A percentile compares a stretch with the other conserved stretches of the same genome.
Conservation (phyloP, 106 monocot genomes). For the Dendrobium catenatum region DNA sequence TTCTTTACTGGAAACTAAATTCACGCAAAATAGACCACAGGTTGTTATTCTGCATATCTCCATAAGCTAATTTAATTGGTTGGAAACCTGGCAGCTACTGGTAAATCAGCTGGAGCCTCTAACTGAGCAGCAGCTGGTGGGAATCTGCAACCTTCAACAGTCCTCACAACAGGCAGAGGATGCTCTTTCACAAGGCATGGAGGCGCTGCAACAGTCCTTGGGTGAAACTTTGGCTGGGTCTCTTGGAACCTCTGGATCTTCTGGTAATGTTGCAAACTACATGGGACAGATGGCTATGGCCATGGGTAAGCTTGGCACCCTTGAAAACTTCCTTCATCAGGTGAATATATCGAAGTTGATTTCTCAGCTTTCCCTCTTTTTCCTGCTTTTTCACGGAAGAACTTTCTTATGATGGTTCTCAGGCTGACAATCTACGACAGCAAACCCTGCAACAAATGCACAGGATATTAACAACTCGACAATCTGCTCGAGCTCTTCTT, state of each 20-base stretch:
- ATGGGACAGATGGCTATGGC: constrained; percentile 99
- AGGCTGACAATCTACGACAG: constrained; percentile 58
- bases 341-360: constrained; percentile 16
- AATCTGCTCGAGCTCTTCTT: constrained; percentile 41
- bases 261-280: constrained; percentile 90
- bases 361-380: not conserved
- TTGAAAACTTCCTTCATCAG: constrained; percentile 88
- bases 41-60: too few species aligned
- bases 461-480: constrained; percentile 51
- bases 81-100: constrained; percentile 39
- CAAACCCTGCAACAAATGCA: constrained; percentile 72
- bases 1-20: too few species aligned
- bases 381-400: not conserved
- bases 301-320: constrained; percentile 92
- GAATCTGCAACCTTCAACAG: constrained; percentile 78
- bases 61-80: too few species aligned
- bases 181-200: constrained; percentile 94
- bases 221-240: constrained; percentile 86
- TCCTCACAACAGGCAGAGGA: constrained; percentile 94
- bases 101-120: constrained; percentile 75
- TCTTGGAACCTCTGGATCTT: constrained; percentile 65
- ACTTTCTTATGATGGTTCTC: not conserved
- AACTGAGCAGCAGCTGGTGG: constrained; percentile 77
- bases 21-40: too few species aligned
- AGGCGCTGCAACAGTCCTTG: constrained; percentile 78